Percentiles rank a stretch among this genome's conserved stretches.
Evolutionary conservation across 1,139 yeast genomes (phyloP).

Genomic region (Protomyces macrosporus): DNA sequence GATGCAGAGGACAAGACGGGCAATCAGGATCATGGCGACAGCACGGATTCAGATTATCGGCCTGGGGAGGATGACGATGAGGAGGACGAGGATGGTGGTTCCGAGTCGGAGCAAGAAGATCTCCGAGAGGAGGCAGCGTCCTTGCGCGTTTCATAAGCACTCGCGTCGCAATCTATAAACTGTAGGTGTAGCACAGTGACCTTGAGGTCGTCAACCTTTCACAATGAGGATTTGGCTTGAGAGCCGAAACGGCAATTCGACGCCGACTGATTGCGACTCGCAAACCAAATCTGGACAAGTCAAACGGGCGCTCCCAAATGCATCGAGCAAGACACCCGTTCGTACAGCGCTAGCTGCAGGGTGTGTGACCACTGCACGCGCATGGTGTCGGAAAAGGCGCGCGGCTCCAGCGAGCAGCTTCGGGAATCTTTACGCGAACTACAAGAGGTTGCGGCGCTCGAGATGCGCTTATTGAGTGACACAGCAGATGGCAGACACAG

Average conservation of each 20-base stretch:
- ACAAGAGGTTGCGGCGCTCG: neutral
- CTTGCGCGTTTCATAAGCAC: neutral
- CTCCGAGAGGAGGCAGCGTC: constrained; percentile 29
- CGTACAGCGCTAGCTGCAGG: no score
- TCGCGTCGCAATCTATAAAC: no score
- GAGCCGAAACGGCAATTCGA: no score
- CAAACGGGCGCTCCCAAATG: no score
- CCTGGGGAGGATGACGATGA: constrained; percentile 26
- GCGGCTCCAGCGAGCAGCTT: no score
- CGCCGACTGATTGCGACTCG: no score
- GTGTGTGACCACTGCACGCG: no score
- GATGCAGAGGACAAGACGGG: constrained; percentile 32
- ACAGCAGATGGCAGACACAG: neutral
- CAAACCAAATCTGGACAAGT: no score
- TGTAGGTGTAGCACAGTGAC: neutral
- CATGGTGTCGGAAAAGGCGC: no score
- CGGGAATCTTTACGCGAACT: neutral
- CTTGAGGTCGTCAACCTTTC: no score
- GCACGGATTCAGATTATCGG: constrained; percentile 9
- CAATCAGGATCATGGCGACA: constrained; percentile 27
- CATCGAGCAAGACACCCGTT: no score
- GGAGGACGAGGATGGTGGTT: constrained; percentile 32
- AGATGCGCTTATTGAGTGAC: neutral
- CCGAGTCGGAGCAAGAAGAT: constrained; percentile 31
- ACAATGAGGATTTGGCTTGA: no score